Evolutionary conservation across 78 protist species (phyloP).

Genomic region (Protostelium mycophagum): DNA sequence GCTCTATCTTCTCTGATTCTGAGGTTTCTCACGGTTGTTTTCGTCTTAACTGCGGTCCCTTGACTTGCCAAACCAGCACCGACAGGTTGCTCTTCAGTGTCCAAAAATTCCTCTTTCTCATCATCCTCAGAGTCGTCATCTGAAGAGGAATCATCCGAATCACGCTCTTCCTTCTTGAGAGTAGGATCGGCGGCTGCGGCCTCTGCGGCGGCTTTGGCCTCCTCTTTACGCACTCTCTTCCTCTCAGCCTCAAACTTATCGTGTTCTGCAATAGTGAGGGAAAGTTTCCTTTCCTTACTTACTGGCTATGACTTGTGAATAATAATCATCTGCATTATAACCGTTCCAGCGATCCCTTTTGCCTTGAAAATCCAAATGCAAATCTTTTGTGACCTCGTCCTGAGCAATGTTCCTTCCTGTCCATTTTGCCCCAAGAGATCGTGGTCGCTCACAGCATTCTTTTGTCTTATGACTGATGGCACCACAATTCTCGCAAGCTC

Average conservation of each 20-base stretch:
- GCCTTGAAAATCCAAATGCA: conserved; percentile 64
- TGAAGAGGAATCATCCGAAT: not conserved
- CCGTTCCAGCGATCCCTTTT: conserved; percentile 91
- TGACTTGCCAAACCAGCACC: conserved; percentile 25
- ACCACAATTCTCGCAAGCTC: conserved; percentile 99
- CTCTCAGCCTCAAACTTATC: not conserved
- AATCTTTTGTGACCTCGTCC: conserved; percentile 73
- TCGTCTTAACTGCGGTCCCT: conserved; percentile 63
- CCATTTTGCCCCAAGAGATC: conserved; percentile 82
- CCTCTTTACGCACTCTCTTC: not conserved
- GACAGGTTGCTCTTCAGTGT: conserved; percentile 21
- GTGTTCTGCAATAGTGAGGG: not conserved
- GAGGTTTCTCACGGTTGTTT: conserved; percentile 78
- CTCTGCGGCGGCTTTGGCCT: not conserved
- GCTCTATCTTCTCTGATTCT: conserved; percentile 96
- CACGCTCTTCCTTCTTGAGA: not conserved
- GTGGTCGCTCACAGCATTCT: conserved; percentile 91
- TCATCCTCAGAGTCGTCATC: conserved; percentile 32
- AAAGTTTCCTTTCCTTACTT: not conserved
- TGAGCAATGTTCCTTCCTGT: conserved; percentile 60
- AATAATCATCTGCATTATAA: conserved; percentile 68
- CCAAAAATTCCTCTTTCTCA: conserved; percentile 24
- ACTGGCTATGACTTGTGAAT: not conserved
- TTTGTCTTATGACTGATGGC: conserved; percentile 89
- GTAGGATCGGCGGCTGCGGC: too few species aligned